Conservation (phyloP, 129 eudicot species). For the Escallonia herrerae region DNA sequence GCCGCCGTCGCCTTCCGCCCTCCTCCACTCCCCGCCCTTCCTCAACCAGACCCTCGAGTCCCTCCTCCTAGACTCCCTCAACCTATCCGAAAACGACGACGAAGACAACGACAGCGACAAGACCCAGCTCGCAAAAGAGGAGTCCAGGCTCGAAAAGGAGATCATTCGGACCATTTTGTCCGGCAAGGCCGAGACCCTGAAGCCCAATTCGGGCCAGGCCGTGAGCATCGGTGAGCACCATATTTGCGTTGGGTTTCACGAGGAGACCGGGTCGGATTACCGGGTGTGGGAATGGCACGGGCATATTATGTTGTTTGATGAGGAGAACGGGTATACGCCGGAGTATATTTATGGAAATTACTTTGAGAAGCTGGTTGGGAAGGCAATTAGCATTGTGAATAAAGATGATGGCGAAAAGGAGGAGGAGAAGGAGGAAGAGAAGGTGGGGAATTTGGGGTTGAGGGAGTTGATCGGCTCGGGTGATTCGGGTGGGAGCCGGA, state of each 20-base stretch:
- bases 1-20: background rate
- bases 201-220: slow-evolving; percentile 95
- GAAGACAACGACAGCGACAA: slow-evolving; percentile 27
- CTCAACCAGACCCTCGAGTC: slow-evolving; percentile 61
- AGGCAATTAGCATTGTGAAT: slow-evolving; percentile 9
- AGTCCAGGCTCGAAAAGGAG: slow-evolving; percentile 74
- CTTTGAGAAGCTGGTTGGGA: slow-evolving; percentile 47
- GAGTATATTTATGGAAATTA: slow-evolving; percentile 94
- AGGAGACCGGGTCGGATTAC: slow-evolving; percentile 63
- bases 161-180: slow-evolving; percentile 46
- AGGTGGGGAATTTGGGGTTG: slow-evolving; percentile 41
- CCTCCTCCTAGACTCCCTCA: slow-evolving; percentile 55
- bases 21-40: slow-evolving; percentile 24
- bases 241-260: slow-evolving; percentile 83
- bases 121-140: slow-evolving; percentile 61
- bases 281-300: slow-evolving; percentile 99
- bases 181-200: slow-evolving; percentile 53
- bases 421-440: slow-evolving; percentile 26
- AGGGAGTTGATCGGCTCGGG: slow-evolving; percentile 55
- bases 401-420: slow-evolving; percentile 17
- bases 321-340: slow-evolving; percentile 69
- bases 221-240: slow-evolving; percentile 72
- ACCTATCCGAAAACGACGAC: slow-evolving; percentile 35
- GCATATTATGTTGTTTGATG: slow-evolving; percentile 88
- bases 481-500: slow-evolving; percentile 37